phyloP scores from a whole-genome alignment of 1,284 basidiomycete species.

The Ganoderma resinaceum region DNA sequence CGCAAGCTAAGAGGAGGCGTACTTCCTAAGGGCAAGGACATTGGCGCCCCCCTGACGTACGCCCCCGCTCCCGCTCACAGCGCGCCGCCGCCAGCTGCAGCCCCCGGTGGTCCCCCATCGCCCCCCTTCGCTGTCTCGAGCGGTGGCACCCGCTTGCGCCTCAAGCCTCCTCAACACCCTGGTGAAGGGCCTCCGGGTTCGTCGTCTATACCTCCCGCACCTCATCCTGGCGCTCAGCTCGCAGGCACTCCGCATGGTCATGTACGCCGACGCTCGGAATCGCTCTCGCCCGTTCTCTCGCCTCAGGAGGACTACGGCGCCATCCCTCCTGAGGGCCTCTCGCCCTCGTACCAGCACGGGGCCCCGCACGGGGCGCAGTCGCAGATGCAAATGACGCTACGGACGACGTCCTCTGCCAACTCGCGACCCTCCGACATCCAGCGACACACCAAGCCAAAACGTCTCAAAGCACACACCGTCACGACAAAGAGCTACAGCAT shows the following conservation, averaged over 20 bases:
- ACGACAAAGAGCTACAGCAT: constrained; percentile 77
- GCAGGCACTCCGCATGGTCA: constrained; percentile 27
- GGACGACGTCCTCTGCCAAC: constrained; percentile 30
- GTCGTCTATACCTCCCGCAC: constrained; percentile 17
- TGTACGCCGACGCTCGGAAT: constrained; percentile 33
- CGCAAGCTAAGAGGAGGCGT: constrained; percentile 32
- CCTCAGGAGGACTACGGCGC: constrained; percentile 36
- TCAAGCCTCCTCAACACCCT: constrained; percentile 43
- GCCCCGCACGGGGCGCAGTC: constrained; percentile 27
- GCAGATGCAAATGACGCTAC: constrained; percentile 40
- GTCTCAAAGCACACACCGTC: constrained; percentile 80
- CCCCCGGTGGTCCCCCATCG: constrained; percentile 25
- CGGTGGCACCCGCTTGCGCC: constrained; percentile 51
- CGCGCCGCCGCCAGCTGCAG: constrained; percentile 21
- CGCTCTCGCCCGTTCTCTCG: constrained; percentile 37
- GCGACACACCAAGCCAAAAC: constrained; percentile 67
- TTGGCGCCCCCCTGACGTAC: constrained; percentile 35
- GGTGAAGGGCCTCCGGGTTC: constrained; percentile 27
- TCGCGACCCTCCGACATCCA: constrained; percentile 49
- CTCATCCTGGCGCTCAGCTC: constrained; percentile 21
- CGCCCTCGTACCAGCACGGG: constrained; percentile 33
- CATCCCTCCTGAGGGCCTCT: constrained; percentile 27
- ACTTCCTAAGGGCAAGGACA: constrained; percentile 49
- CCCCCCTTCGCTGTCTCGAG: constrained; percentile 45
- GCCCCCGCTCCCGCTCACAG: constrained; percentile 30